Evolutionary conservation across 495 filamentous ascomycete species (phyloP).

Genomic region (Beverwykella pulmonaria): DNA sequence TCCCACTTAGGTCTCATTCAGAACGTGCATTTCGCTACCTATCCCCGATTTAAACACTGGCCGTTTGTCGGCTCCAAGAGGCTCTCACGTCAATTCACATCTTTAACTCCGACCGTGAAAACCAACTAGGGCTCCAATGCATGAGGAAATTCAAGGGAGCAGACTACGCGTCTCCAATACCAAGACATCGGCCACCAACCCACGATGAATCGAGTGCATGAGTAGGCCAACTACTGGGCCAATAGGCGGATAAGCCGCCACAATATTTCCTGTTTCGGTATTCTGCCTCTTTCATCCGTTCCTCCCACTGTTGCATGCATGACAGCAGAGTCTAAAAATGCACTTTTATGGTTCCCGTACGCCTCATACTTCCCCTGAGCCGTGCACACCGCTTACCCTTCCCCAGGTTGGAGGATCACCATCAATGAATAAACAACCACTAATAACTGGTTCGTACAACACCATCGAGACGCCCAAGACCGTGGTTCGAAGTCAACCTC

Average conservation of each 20-base stretch:
- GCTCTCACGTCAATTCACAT: no score
- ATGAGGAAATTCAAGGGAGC: background rate
- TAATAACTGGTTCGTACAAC: conserved; percentile 1
- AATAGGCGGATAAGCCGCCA: background rate
- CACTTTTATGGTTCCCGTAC: background rate
- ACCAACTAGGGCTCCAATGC: background rate
- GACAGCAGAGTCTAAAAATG: background rate
- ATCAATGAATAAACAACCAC: background rate
- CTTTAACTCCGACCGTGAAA: background rate
- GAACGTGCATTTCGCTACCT: background rate
- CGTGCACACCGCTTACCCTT: background rate
- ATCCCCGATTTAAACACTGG: background rate
- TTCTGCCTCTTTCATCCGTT: background rate
- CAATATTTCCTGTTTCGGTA: background rate
- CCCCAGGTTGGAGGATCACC: background rate
- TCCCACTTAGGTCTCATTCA: background rate
- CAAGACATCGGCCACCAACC: background rate
- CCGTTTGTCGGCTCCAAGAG: no score
- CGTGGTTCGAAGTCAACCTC: background rate
- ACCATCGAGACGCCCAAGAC: background rate
- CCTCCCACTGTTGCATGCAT: conserved; percentile 5
- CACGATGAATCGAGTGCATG: background rate
- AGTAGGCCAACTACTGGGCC: background rate
- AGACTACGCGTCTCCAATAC: background rate
- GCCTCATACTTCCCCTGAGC: background rate